Evolutionary conservation across 2,329 filamentous ascomycete genomes (phyloP), one percentile per base, ranked within the genome.

Genomic region (Pyricularia grisea): DNA sequence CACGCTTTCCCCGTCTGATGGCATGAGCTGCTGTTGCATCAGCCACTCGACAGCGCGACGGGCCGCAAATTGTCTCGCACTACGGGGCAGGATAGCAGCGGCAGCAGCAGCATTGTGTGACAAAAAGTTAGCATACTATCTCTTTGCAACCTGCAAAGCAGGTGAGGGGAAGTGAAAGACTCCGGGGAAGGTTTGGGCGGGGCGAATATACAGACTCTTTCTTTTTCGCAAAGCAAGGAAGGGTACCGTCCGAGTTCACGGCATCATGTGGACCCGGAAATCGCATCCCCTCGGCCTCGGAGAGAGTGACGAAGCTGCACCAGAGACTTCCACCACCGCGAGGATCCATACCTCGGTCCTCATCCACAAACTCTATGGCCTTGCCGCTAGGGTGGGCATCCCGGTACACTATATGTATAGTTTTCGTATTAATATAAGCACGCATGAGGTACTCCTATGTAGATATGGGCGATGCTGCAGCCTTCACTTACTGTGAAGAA

Each of bases 31-130:
- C 28, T 75, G 70, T 2, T 58, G 68, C 25, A 74, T 73, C 20
- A 85, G 76, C 77, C 79, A 84, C 9, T 79, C 74, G 27, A 82
- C 72, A 28, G 84, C 84, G 14, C 78, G 79, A 72, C 80, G 81
- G 27, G 85, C 84, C 0, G 85, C 85, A 71, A 82, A 85, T 70
- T 82, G 78, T 74, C 84, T 87, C 28, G 86, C 84, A 50, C 67
- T 68, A 12, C 33, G 27, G 20, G 7, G 31, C 9, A 27, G 17
- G 25, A n/a, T 10, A 30, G 17, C 10, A 17, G n/a, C n/a, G n/a
- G n/a, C n/a, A n/a, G n/a, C n/a, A 67, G 42, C 27, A 31, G 66
- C 66, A n/a, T 28, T 50, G 14, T 5, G 65, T 31, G n/a, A n/a
- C 5, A n/a, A 11, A 17, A 14, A 1, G 25, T 55, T 30, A 23